Base-by-base conservation (phyloP, 2,329 filamentous ascomycete genomes). In the Mycogone perniciosa region DNA sequence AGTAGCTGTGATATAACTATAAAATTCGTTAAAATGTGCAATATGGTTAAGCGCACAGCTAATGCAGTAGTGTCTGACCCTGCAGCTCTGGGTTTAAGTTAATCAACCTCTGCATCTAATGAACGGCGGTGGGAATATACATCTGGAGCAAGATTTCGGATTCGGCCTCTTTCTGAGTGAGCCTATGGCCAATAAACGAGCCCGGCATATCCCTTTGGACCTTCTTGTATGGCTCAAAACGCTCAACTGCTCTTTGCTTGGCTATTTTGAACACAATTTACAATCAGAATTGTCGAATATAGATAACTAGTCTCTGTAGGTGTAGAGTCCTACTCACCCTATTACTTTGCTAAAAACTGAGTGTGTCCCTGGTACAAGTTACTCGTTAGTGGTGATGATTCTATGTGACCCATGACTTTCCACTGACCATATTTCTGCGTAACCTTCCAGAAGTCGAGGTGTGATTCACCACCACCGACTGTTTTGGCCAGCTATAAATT, bases 21-120 rank as follows among this genome's bases (percentile, higher is more conserved):
- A 0, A 75, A 74, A 27, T 71, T 74, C n/a, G 72, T 76, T 26
- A 75, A 71, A 50, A 82, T 60, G 59, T 77, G 71, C 26, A 82
- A 69, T 49, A 82, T 55, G 1, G 73, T 78, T 35, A 73, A 67
- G 2, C 80, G 73, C 7, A 84, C 71, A 2, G 72, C 72, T 0
- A 76, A 78, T 0, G 80, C 77, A 0, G 78, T 80, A 3, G 77
- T 81, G 53, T 83, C 80, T 0, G 77, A 77, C 4, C 80, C 80
- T 4, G 79, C 79, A 5, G 79, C 67, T 38, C 71, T 71, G 42
- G 46, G 26, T 10, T 8, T 8, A 27, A n/a, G 13, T 26, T 11
- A 48, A n/a, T 8, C 38, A 13, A 20, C 27, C 13, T 29, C 34
- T 31, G 11, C n/a, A 8, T 26, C 9, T 31, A 20, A 31, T 6